phyloP scores from a whole-genome alignment of 331 rosid species.

The Spiraea crenata region DNA sequence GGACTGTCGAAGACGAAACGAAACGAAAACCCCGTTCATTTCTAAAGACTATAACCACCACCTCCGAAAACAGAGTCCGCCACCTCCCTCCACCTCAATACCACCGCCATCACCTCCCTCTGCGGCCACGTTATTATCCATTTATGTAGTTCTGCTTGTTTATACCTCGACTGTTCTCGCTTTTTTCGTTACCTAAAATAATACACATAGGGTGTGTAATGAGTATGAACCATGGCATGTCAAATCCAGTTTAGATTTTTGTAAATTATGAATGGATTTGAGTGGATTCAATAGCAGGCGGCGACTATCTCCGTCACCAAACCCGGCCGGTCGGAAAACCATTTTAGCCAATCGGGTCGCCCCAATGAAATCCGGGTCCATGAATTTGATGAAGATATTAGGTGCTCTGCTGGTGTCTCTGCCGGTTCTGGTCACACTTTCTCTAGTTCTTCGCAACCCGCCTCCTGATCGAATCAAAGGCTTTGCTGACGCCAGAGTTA shows the following conservation, averaged over 20 bases:
- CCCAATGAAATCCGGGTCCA: constrained; percentile 14
- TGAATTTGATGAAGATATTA: constrained; percentile 28
- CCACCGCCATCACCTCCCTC: too few relatives aligned
- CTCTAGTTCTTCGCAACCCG: constrained; percentile 25
- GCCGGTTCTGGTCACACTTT: constrained; percentile 27
- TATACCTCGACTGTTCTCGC: too few relatives aligned
- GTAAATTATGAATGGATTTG: constrained; percentile 20
- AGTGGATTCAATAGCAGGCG: constrained; percentile 11
- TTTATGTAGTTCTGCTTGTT: too few relatives aligned
- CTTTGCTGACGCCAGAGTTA: constrained; percentile 31
- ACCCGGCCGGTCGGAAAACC: neutral
- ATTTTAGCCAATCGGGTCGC: constrained; percentile 2
- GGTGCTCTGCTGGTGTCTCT: constrained; percentile 27
- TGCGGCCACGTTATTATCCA: too few relatives aligned
- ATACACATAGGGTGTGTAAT: too few relatives aligned
- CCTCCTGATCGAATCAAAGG: constrained; percentile 26
- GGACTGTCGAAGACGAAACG: constrained; percentile 13
- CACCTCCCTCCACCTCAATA: too few relatives aligned
- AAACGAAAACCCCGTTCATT: constrained; percentile 13
- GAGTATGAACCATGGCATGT: neutral
- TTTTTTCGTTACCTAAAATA: too few relatives aligned
- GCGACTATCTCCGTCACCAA: constrained; percentile 1
- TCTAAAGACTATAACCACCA: constrained; percentile 9
- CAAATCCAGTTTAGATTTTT: neutral
- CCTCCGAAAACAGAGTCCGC: constrained; percentile 2